Base-by-base conservation (phyloP, 768 basidiomycete species). In the Rhodosporidiobolus odoratus region DNA sequence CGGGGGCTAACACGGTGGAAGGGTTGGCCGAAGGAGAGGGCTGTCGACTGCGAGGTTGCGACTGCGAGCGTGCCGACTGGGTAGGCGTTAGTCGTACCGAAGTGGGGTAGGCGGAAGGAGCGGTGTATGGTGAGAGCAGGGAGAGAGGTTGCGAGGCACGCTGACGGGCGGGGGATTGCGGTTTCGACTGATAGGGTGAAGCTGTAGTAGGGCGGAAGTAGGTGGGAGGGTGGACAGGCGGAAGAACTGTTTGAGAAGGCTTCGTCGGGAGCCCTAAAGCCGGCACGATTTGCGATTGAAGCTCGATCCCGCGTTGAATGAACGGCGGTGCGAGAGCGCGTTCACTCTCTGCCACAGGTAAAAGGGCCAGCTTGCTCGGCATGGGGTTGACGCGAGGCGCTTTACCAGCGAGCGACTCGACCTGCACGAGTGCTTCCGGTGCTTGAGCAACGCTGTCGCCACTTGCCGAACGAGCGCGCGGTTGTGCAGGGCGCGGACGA, bases 241-340 rank as follows among this genome's bases (percentile, higher is more conserved):
- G 23, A 8, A 25, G 15, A 8, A 50, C 48, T 25, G 21, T n/a
- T 45, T 52, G n/a, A 62, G 62, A 0, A 47, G 47, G 32, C 56
- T 56, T 41, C 21, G 52, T 25, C 59, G 34, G n/a, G n/a, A n/a
- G n/a, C n/a, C n/a, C n/a, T n/a, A 72, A 52, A 2, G 58, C 72
- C 13, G 72, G 72, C 1, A 38, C 64, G 50, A 73, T 66, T 50
- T 62, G 64, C n/a, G 63, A 38, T 50, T 68, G 61, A 10, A 68
- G 35, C 32, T 66, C 61, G 58, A 65, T 32, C 13, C 62, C 57
- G 21, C 65, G 61, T 56, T 67, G 50, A 8, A 50, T 10, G 68
- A 74, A 74, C 7, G 73, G 73, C 23, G 73, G 73, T 25, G 73
- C 73, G 57, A 74, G 65, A 1, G 67, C 67, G 4, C 67, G 62